Evolutionary conservation across 805 yeast species (phyloP).

Genomic region (Torulaspora delbrueckii): DNA sequence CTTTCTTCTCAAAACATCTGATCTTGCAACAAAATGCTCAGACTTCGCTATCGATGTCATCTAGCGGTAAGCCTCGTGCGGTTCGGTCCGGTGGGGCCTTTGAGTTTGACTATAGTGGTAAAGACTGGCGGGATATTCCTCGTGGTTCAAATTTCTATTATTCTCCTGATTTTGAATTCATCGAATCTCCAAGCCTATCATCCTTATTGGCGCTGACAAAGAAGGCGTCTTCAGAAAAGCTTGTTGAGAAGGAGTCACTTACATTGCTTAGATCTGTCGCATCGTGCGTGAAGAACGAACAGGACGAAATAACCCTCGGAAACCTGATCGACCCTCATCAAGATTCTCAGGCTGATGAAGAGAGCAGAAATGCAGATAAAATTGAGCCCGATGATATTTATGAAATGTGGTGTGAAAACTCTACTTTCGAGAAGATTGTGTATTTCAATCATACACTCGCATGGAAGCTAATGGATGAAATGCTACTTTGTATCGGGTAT

Average conservation of each 20-base stretch:
- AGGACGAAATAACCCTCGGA: conserved; percentile 32
- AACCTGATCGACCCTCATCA: conserved; percentile 10
- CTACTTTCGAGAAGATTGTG: conserved; percentile 49
- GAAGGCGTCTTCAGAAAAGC: conserved; percentile 19
- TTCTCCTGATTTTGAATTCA: conserved; percentile 23
- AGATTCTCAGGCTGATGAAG: conserved; percentile 22
- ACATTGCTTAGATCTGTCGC: conserved; percentile 42
- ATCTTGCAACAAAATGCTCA: conserved; percentile 9
- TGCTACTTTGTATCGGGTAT: conserved; percentile 63
- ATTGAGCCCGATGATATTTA: conserved; percentile 50
- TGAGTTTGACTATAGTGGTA: conserved; percentile 54
- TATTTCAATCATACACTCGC: conserved; percentile 49
- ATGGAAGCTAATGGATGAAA: conserved; percentile 58
- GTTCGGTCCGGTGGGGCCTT: conserved; percentile 36
- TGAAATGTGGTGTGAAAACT: conserved; percentile 41
- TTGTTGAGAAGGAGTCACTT: conserved; percentile 16
- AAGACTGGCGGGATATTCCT: conserved; percentile 71
- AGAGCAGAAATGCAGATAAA: conserved; percentile 18
- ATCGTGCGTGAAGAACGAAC: conserved; percentile 45
- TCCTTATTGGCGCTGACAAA: conserved; percentile 13
- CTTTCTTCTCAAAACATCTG: conserved; percentile 13
- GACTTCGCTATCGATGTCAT: conserved; percentile 11
- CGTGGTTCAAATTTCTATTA: conserved; percentile 49
- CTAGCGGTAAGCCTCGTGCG: conserved; percentile 26
- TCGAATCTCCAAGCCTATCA: conserved; percentile 15